A percentile compares a stretch with the other conserved stretches of the same genome.
Evolutionary conservation across 73 alveolate genomes (phyloP).

Genomic region (Tetrahymena borealis): DNA sequence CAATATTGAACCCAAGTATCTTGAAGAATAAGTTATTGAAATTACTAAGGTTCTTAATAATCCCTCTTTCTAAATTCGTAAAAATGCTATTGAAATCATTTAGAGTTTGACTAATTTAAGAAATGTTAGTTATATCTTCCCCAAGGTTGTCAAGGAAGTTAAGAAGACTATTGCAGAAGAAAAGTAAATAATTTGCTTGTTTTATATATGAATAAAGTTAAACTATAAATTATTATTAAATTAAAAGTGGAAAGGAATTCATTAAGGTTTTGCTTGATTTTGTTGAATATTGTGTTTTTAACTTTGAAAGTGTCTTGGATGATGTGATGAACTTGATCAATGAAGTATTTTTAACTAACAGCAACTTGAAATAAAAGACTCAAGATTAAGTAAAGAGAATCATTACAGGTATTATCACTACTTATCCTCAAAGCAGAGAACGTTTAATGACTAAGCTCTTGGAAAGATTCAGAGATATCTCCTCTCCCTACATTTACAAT

Average conservation of each 20-base stretch:
- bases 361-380: conserved; percentile 4
- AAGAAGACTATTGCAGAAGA: conserved; percentile 43
- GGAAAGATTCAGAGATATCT: conserved; percentile 47
- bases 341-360: conserved; percentile 33
- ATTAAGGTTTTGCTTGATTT: conserved; percentile 16
- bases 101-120: conserved; percentile 66
- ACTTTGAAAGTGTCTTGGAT: conserved; percentile 53
- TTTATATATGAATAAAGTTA: conserved; percentile 12
- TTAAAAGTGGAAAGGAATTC: conserved; percentile 37
- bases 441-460: conserved; percentile 29
- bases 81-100: conserved; percentile 70
- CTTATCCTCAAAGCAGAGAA: conserved; percentile 41
- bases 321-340: conserved; percentile 31
- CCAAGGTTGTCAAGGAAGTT: conserved; percentile 5
- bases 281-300: not conserved
- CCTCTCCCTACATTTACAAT: conserved; percentile 46
- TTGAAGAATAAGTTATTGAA: conserved; percentile 61
- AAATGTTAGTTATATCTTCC: conserved; percentile 69
- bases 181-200: too few relatives aligned
- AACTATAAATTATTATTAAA: conserved; percentile 31
- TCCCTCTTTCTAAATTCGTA: conserved; percentile 63
- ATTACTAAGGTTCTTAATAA: conserved; percentile 50
- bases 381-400: conserved; percentile 43
- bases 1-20: conserved; percentile 33
- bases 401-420: conserved; percentile 40